phyloP scores from a whole-genome alignment of 2,329 filamentous ascomycete species.

The Claviceps spartinae region DNA sequence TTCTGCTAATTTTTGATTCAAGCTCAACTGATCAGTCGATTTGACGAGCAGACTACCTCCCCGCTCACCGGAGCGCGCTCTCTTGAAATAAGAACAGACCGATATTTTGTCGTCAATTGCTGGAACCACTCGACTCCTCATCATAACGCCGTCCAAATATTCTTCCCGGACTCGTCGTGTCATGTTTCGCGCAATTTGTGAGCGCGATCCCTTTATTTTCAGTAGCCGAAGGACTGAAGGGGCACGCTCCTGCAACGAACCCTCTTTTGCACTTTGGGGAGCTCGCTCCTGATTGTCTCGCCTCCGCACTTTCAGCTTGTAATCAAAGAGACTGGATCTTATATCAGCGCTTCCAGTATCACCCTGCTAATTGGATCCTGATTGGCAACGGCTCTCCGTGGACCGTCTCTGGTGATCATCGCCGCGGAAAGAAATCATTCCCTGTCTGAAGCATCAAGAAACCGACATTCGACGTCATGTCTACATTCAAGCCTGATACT shows the following conservation, averaged over 20 bases:
- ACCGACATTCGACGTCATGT: conserved; percentile 13
- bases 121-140: too few relatives aligned
- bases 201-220: neutral
- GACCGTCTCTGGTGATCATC: neutral
- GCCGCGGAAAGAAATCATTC: neutral
- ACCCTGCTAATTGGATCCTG: neutral
- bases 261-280: neutral
- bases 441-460: neutral
- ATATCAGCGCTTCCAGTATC: neutral
- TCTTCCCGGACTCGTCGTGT: neutral
- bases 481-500: conserved; percentile 8
- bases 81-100: neutral
- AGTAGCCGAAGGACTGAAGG: neutral
- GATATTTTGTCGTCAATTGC: neutral
- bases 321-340: conserved; percentile 9
- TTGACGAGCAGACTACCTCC: too few relatives aligned
- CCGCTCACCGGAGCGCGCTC: neutral
- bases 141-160: neutral
- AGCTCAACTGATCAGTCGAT: neutral
- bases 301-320: conserved; percentile 4
- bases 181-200: neutral
- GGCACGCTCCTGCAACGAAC: conserved; percentile 3
- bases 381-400: neutral
- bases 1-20: neutral
- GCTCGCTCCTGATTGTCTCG: conserved; percentile 1